Percentiles rank a stretch among this genome's conserved stretches.
Evolutionary conservation across 2,329 filamentous ascomycete genomes (phyloP).

Genomic region (Colletotrichum sp.): DNA sequence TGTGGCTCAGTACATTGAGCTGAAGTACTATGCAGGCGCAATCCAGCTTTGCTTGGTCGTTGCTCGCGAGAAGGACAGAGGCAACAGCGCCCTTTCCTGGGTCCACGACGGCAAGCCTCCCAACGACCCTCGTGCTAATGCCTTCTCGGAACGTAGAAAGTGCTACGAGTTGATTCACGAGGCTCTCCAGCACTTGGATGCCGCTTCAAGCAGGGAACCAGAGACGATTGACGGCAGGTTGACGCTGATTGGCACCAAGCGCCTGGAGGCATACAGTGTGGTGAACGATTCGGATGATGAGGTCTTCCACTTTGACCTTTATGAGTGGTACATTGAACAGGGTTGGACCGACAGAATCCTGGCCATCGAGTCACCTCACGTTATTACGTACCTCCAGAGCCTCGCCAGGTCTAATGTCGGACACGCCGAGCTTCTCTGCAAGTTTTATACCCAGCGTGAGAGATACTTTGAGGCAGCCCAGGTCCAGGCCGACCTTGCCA

Average conservation of each 20-base stretch:
- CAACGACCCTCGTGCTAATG: constrained; percentile 70
- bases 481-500: constrained; percentile 83
- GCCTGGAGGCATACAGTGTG: constrained; percentile 87
- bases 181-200: constrained; percentile 80
- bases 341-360: constrained; percentile 87
- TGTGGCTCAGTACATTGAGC: constrained; percentile 76
- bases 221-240: constrained; percentile 79
- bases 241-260: constrained; percentile 77
- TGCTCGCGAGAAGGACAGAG: constrained; percentile 83
- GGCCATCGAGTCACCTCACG: constrained; percentile 82
- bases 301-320: constrained; percentile 95
- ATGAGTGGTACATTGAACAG: constrained; percentile 93
- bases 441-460: constrained; percentile 85
- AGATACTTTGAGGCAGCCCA: constrained; percentile 86
- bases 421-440: constrained; percentile 90
- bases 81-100: constrained; percentile 85
- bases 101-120: constrained; percentile 81
- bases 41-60: constrained; percentile 87
- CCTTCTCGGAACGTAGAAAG: constrained; percentile 73
- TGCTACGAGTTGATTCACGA: constrained; percentile 90
- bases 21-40: constrained; percentile 92
- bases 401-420: constrained; percentile 74
- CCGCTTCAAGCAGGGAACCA: constrained; percentile 69
- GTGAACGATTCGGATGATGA: constrained; percentile 89
- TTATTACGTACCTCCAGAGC: constrained; percentile 83